These are phyloP conservation scores for Myxozyma melibiosi DNA, from an alignment of 805 yeast species.

Conservation along the genomic window DNA sequence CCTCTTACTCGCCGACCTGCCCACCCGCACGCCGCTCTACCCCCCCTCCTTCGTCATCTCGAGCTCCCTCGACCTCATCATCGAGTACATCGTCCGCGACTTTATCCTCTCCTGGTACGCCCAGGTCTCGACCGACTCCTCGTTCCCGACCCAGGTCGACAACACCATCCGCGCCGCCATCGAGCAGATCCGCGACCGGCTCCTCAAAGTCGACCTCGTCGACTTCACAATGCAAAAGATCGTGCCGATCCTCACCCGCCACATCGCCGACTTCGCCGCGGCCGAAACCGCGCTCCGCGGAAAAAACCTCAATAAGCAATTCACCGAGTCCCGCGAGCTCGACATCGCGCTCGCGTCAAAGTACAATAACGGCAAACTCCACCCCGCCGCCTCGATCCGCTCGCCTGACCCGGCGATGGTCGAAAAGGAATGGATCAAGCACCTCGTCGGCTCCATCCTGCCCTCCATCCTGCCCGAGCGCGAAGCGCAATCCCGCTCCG, in stretches of 20 bases:
- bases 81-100: conserved; percentile 52
- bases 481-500: conserved; percentile 51
- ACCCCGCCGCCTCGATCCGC: conserved; percentile 54
- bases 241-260: conserved; percentile 67
- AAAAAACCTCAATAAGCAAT: conserved; percentile 35
- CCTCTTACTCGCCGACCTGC: conserved; percentile 10
- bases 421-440: conserved; percentile 55
- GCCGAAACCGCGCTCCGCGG: conserved; percentile 45
- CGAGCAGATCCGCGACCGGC: conserved; percentile 47
- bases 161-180: conserved; percentile 50
- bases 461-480: conserved; percentile 53
- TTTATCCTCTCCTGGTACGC: conserved; percentile 62
- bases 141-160: conserved; percentile 50
- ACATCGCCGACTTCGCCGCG: conserved; percentile 54
- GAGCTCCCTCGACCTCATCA: conserved; percentile 54
- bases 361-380: conserved; percentile 57
- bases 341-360: conserved; percentile 48
- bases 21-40: conserved; percentile 38
- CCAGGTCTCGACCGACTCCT: conserved; percentile 47
- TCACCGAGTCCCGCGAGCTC: conserved; percentile 44
- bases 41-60: conserved; percentile 58
- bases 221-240: conserved; percentile 58
- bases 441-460: conserved; percentile 48
- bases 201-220: conserved; percentile 55
- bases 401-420: conserved; percentile 45